A percentile compares a stretch with the other conserved stretches of the same genome.
Evolutionary conservation across 2,329 filamentous ascomycete genomes (phyloP).

Genomic region (Xylaria sp.): DNA sequence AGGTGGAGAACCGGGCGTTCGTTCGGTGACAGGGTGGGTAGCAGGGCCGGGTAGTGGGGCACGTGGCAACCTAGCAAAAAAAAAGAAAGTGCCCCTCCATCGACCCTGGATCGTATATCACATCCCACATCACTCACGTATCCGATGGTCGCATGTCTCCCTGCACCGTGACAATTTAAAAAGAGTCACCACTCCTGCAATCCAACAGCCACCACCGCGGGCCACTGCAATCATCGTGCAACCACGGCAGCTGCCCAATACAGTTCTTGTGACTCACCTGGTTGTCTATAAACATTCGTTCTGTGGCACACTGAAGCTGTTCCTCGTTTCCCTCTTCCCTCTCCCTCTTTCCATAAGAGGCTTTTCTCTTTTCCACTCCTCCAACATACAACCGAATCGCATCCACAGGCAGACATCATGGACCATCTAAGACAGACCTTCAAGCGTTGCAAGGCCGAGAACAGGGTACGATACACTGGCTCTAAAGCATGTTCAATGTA

Average conservation of each 20-base stretch:
- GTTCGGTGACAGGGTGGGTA: background rate
- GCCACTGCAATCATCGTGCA: background rate
- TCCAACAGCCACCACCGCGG: background rate
- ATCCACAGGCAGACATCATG: conserved; percentile 55
- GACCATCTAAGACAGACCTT: conserved; percentile 70
- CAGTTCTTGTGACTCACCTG: conserved; percentile 23
- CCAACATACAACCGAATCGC: background rate
- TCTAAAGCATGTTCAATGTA: background rate
- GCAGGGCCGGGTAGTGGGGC: conserved; percentile 31
- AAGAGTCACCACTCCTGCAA: conserved; percentile 25
- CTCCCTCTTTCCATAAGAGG: background rate
- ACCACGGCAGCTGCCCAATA: background rate
- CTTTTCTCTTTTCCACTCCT: background rate
- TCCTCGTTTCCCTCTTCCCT: background rate
- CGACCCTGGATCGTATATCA: background rate
- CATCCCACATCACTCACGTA: background rate
- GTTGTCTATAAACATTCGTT: conserved; percentile 28
- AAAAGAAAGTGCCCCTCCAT: conserved; percentile 34
- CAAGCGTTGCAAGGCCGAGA: conserved; percentile 68
- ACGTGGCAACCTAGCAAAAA: conserved; percentile 33
- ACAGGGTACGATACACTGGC: conserved; percentile 56
- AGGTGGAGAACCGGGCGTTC: conserved; percentile 7
- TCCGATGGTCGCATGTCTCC: conserved; percentile 33
- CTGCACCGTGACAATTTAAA: background rate
- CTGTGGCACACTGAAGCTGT: too few relatives aligned